Conservation (phyloP, 164 flowering plant species). For the Magnolia kwangsiensis region DNA sequence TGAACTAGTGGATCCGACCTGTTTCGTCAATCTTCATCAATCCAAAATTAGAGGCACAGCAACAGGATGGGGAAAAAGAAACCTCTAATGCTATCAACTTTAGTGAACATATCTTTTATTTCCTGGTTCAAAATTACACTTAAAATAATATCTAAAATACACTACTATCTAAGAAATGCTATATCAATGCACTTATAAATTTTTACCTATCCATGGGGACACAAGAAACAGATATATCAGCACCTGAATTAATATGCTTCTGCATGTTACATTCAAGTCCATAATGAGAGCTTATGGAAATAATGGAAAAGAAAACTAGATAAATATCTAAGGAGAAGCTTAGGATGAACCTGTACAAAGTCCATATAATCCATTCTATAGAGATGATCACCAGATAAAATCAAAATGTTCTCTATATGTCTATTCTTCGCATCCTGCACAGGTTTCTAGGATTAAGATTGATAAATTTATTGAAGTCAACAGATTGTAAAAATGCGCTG, state of each 20-base stretch:
- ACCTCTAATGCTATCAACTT: no score
- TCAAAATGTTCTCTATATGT: slow-evolving; percentile 69
- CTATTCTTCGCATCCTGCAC: slow-evolving; percentile 74
- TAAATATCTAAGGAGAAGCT: neutral
- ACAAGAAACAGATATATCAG: slow-evolving; percentile 88
- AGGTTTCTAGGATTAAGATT: neutral
- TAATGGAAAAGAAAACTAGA: neutral
- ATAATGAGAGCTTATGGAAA: neutral
- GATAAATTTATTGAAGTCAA: neutral
- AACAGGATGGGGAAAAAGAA: slow-evolving; percentile 22
- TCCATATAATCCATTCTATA: slow-evolving; percentile 92
- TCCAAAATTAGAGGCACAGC: slow-evolving; percentile 89
- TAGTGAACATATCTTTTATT: no score
- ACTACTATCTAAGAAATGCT: no score
- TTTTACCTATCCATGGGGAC: slow-evolving; percentile 84
- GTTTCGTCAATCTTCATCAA: slow-evolving; percentile 68
- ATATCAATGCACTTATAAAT: no score
- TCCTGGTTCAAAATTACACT: no score
- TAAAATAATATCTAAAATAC: no score
- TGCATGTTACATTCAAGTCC: slow-evolving; percentile 39
- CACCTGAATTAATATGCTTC: slow-evolving; percentile 82
- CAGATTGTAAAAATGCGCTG: neutral
- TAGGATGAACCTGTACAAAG: slow-evolving; percentile 63
- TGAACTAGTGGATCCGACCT: slow-evolving; percentile 61
- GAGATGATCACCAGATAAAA: slow-evolving; percentile 92